Percentiles rank a stretch among this genome's conserved stretches.
phyloP scores from a whole-genome alignment of 768 basidiomycete species.

The Naganishia friedmannii region DNA sequence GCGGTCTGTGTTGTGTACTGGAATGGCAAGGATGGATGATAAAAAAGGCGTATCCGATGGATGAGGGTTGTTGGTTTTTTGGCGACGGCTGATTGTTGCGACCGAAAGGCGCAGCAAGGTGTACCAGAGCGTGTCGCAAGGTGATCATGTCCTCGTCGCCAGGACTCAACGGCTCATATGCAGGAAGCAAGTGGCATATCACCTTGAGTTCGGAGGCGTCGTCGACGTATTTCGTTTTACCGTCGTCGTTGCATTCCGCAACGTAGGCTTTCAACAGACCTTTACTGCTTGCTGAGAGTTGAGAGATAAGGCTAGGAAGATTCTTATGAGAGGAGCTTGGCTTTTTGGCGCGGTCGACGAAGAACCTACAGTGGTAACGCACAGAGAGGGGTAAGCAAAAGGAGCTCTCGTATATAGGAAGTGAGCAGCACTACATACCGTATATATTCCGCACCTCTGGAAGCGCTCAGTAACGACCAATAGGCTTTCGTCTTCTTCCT shows the following conservation, averaged over 20 bases:
- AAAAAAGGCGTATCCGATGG: constrained; percentile 6
- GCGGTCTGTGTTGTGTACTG: background rate
- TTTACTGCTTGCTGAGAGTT: background rate
- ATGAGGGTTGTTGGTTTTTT: background rate
- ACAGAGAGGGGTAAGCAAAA: background rate
- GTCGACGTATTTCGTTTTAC: background rate
- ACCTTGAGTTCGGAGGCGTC: background rate
- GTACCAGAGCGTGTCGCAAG: constrained; percentile 11
- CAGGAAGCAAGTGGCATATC: background rate
- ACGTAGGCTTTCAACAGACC: constrained; percentile 4
- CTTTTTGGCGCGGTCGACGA: background rate
- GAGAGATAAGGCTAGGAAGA: too few species aligned
- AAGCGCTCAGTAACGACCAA: background rate
- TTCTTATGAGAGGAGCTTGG: background rate
- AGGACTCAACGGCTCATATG: background rate
- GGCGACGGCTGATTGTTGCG: background rate
- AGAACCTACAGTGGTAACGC: background rate
- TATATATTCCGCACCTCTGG: background rate
- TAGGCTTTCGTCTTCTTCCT: background rate
- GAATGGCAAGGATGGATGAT: background rate
- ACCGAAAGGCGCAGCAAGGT: background rate
- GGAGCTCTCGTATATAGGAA: background rate
- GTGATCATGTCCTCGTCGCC: background rate
- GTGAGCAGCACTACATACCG: background rate
- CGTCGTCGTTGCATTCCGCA: background rate